Percentiles rank a stretch among this genome's conserved stretches.
phyloP scores from a whole-genome alignment of 2,329 filamentous ascomycete species.

The Corniculantispora saksenae region DNA sequence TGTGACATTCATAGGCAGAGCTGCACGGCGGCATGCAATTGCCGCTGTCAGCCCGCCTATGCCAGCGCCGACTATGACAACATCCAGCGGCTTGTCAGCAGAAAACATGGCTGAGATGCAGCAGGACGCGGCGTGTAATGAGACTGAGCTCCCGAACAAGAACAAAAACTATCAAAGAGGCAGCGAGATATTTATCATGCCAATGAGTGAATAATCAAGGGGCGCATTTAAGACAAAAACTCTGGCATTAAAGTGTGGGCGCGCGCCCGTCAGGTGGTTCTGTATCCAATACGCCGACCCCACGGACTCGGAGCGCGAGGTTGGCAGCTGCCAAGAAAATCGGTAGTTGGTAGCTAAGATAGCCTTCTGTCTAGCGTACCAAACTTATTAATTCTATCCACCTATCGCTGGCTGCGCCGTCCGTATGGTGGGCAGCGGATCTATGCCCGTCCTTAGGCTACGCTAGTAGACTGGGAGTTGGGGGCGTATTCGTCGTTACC shows the following conservation, averaged over 20 bases:
- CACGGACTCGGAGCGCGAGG: not conserved
- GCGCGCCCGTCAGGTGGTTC: not conserved
- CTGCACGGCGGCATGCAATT: slow-evolving; percentile 11
- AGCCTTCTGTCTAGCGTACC: not conserved
- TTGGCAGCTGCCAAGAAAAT: not conserved
- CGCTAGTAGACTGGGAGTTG: not conserved
- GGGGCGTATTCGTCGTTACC: not conserved
- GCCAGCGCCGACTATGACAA: not conserved
- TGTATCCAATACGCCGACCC: not conserved
- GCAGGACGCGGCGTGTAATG: not conserved
- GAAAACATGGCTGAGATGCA: not conserved
- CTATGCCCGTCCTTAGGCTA: not conserved
- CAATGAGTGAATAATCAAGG: not conserved
- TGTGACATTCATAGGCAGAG: slow-evolving; percentile 11
- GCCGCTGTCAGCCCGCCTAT: slow-evolving; percentile 12
- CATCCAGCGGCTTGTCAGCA: not conserved
- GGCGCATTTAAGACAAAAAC: not conserved
- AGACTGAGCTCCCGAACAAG: not conserved
- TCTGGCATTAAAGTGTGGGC: not conserved
- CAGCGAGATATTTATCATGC: not conserved
- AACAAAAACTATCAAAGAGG: not conserved
- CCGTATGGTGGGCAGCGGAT: not conserved
- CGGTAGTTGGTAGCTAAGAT: not conserved
- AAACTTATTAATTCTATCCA: not conserved
- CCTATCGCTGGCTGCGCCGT: not conserved